Conservation (phyloP, 2,329 filamentous ascomycete species). For the Didymosphaeria variabile region DNA sequence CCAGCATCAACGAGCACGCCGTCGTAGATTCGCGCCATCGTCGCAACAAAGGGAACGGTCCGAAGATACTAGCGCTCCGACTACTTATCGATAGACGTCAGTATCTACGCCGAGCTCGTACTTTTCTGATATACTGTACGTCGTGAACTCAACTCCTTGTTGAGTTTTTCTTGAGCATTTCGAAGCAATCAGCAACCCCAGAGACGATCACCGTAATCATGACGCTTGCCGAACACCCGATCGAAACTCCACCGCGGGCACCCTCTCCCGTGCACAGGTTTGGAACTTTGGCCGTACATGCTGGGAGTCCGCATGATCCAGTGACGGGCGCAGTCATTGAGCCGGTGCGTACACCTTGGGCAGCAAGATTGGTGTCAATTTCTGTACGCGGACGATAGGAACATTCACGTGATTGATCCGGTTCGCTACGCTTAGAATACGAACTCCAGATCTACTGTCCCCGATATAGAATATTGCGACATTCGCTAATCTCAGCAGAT, state of each 20-base stretch:
- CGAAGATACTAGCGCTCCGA: conserved; percentile 14
- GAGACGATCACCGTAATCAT: conserved; percentile 28
- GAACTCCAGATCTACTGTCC: not conserved
- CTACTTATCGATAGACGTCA: conserved; percentile 21
- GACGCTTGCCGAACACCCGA: conserved; percentile 61
- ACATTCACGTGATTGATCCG: not conserved
- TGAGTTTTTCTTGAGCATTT: not conserved
- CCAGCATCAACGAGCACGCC: conserved; percentile 10
- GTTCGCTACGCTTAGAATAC: not conserved
- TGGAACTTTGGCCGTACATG: conserved; percentile 93
- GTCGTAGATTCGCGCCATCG: conserved; percentile 35
- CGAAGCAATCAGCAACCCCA: not conserved
- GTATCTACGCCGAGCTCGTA: not conserved
- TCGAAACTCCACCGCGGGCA: conserved; percentile 77
- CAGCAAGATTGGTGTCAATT: not conserved
- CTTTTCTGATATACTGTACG: conserved; percentile 1
- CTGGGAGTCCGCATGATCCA: conserved; percentile 89
- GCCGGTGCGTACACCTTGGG: conserved; percentile 59
- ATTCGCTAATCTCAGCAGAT: conserved; percentile 63
- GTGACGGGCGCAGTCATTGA: conserved; percentile 95
- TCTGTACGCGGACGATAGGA: not conserved
- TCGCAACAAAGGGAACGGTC: conserved; percentile 31
- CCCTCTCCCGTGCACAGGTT: conserved; percentile 81
- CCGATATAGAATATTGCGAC: not conserved
- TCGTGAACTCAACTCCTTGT: not conserved